Evolutionary conservation across 352 stramenopile species (phyloP).

Genomic region (Globisporangium cylindrosporum): DNA sequence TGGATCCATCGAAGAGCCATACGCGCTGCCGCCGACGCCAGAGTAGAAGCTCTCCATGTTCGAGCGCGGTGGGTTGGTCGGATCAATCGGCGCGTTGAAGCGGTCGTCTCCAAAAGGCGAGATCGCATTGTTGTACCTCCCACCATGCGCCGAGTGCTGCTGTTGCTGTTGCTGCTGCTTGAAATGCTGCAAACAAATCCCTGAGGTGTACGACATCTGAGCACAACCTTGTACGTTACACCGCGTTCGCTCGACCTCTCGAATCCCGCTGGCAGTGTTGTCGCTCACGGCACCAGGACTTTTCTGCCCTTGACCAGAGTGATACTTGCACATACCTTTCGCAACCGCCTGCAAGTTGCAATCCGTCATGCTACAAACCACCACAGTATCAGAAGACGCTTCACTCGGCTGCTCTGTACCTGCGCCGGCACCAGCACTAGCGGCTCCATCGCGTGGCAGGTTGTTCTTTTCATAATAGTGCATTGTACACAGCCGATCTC

Average conservation of each 20-base stretch:
- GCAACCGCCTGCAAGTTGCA: conserved; percentile 21
- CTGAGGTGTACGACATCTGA: conserved; percentile 43
- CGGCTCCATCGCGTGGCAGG: conserved; percentile 27
- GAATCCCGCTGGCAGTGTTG: conserved; percentile 21
- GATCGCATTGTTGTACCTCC: conserved; percentile 9
- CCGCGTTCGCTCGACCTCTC: conserved; percentile 28
- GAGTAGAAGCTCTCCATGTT: conserved; percentile 12
- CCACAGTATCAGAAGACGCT: neutral
- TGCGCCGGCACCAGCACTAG: neutral
- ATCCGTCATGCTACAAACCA: conserved; percentile 20
- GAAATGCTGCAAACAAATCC: conserved; percentile 49
- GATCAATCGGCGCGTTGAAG: conserved; percentile 8
- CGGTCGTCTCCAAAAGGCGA: conserved; percentile 12
- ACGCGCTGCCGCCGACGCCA: conserved; percentile 1
- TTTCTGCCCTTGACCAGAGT: conserved; percentile 21
- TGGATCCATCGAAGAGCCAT: conserved; percentile 2
- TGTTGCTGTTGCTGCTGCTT: conserved; percentile 30
- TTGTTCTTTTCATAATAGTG: conserved; percentile 81
- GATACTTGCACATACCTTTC: conserved; percentile 32
- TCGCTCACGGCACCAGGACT: conserved; percentile 5
- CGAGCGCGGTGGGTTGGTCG: conserved; percentile 1
- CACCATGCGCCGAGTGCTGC: conserved; percentile 18
- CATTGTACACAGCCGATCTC: conserved; percentile 78
- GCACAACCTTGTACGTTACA: conserved; percentile 34
- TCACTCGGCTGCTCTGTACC: conserved; percentile 8